Percentiles rank a stretch among this genome's conserved stretches.
Evolutionary conservation across 768 basidiomycete genomes (phyloP).

Genomic region (Cantharellus cinnabarinus): DNA sequence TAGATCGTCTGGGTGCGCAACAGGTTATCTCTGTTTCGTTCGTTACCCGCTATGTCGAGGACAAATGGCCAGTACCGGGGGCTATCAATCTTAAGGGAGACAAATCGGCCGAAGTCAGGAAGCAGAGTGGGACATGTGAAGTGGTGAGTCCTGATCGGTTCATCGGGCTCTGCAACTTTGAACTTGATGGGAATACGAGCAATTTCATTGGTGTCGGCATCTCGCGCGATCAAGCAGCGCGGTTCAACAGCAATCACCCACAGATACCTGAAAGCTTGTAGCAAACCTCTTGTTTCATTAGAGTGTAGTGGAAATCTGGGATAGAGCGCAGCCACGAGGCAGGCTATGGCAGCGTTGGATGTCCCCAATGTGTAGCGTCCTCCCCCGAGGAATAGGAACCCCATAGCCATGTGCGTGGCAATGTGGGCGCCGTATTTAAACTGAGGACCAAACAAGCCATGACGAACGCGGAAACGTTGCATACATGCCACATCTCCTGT

Average conservation of each 20-base stretch:
- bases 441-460: conserved; percentile 44
- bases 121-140: conserved; percentile 86
- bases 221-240: conserved; percentile 73
- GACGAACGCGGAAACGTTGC: conserved; percentile 68
- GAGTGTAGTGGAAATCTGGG: conserved; percentile 66
- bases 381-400: conserved; percentile 80
- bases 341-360: conserved; percentile 79
- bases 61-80: conserved; percentile 92
- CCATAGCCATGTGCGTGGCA: conserved; percentile 76
- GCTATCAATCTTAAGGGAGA: conserved; percentile 74
- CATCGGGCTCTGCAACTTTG: conserved; percentile 44
- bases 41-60: conserved; percentile 50
- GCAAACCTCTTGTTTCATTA: conserved; percentile 72
- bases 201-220: conserved; percentile 78
- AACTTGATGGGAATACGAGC: conserved; percentile 88
- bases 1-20: conserved; percentile 64
- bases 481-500: conserved; percentile 86
- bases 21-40: conserved; percentile 46
- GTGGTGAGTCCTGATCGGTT: conserved; percentile 38
- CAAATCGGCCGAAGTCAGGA: conserved; percentile 64
- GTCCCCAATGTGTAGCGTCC: conserved; percentile 84
- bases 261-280: conserved; percentile 83
- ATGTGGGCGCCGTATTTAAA: conserved; percentile 80
- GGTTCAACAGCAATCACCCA: conserved; percentile 96
- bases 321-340: conserved; percentile 78